Base-by-base conservation (phyloP, 192 early-diverging fungal species). In the Backusella mclennaniae region DNA sequence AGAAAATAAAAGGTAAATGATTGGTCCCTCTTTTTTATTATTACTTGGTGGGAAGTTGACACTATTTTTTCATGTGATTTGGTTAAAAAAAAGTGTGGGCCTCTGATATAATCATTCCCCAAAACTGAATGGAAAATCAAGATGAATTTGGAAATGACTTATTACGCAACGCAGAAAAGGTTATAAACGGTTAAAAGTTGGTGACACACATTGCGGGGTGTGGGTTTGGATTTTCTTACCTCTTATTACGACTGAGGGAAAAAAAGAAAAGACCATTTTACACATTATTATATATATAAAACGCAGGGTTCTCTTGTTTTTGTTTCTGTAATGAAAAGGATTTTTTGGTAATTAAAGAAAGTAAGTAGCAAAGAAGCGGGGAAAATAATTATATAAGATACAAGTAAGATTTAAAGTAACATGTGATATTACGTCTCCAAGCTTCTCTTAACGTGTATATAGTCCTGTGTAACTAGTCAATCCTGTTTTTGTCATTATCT, bases 41-140 rank as follows among this genome's bases (percentile, higher is more conserved):
- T 19, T 15, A 17, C 14, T 0, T 17, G 42, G 52, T 53, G 52
- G 52, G 52, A 53, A 53, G 52, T 53, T 53, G 52, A 53, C 52
- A 53, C 52, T 53, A 53, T 53, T 53, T 53, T 53, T 53, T 53
- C 52, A 53, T 53, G 52, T 53, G 52, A 53, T 53, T 53, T 53
- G 52, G n/a, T 8, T 8, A 6, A 53, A 21, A 21, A 33, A 33
- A 53, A 19, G 4, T n/a, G 19, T 49, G 4, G 12, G 17, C 46
- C 15, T 49, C 42, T 44, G 42, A 44, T 44, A 44, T 44, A 44
- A 44, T 44, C 14, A 3, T 15, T 8, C 53, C 53, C 46, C 46
- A 49, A 49, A 49, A 49, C 5, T 49, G 19, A 49, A 49, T 49
- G n/a, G 46, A 59, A 26, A 59, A 59, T 23, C 17, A 59, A 59